phyloP scores from a whole-genome alignment of 257 asterid genomes.

The Jacaranda mimosifolia region DNA sequence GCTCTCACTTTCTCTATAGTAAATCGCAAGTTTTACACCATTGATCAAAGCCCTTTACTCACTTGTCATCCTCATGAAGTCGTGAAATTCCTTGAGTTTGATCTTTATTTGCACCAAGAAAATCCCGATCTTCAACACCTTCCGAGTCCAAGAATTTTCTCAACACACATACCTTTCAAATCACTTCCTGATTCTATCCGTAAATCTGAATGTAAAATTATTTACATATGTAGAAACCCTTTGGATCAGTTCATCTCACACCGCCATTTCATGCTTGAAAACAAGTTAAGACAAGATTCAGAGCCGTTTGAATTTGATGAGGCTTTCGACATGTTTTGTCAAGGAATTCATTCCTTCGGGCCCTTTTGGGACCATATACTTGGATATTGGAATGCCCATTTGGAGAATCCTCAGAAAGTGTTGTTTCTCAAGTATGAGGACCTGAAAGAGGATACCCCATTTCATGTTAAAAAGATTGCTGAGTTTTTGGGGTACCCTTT shows the following conservation, averaged over 20 bases:
- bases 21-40: constrained; percentile 8
- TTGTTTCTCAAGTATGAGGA: constrained; percentile 29
- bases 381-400: constrained; percentile 27
- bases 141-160: constrained; percentile 29
- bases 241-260: constrained; percentile 4
- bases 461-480: background rate
- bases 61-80: too few relatives aligned
- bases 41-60: constrained; percentile 24
- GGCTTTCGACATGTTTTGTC: constrained; percentile 26
- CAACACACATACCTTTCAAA: constrained; percentile 25
- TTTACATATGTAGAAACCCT: constrained; percentile 32
- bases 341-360: constrained; percentile 20
- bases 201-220: constrained; percentile 3
- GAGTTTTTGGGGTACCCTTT: background rate
- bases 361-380: constrained; percentile 36
- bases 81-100: too few relatives aligned
- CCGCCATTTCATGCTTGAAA: background rate
- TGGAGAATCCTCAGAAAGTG: constrained; percentile 17
- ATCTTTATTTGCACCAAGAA: background rate
- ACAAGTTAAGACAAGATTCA: background rate
- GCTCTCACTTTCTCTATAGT: constrained; percentile 31
- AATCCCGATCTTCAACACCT: constrained; percentile 1
- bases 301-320: background rate
- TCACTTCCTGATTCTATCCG: constrained; percentile 10
- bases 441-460: constrained; percentile 12